phyloP scores from a whole-genome alignment of 2,329 filamentous ascomycete genomes.

The Allantophomopsis cytisporea region DNA sequence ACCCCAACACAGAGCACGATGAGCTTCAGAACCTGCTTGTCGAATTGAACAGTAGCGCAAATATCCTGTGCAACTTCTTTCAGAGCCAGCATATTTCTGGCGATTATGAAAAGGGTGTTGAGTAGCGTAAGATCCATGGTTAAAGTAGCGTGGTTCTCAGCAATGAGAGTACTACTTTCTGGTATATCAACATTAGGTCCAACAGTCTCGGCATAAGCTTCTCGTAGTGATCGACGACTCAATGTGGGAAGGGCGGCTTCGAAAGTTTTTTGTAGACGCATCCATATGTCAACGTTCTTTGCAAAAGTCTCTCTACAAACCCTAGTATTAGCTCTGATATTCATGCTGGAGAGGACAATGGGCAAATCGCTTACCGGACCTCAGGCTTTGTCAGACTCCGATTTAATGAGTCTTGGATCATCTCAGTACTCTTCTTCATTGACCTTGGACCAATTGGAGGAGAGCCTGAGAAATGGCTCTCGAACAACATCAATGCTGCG shows the following conservation, averaged over 20 bases:
- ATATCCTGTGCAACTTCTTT: slow-evolving; percentile 52
- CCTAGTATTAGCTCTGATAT: neutral
- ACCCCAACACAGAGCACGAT: slow-evolving; percentile 54
- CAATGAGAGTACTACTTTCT: slow-evolving; percentile 47
- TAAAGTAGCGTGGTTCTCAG: slow-evolving; percentile 45
- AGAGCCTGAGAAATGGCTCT: slow-evolving; percentile 43
- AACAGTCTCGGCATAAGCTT: slow-evolving; percentile 36
- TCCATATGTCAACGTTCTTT: slow-evolving; percentile 51
- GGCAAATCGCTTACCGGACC: slow-evolving; percentile 31
- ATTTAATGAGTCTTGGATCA: slow-evolving; percentile 46
- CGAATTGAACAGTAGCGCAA: slow-evolving; percentile 48
- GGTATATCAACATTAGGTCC: slow-evolving; percentile 43
- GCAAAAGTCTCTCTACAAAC: slow-evolving; percentile 39
- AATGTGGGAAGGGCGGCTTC: slow-evolving; percentile 45
- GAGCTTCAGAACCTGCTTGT: slow-evolving; percentile 52
- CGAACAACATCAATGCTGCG: slow-evolving; percentile 44
- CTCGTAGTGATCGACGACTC: slow-evolving; percentile 43
- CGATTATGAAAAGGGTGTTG: slow-evolving; percentile 55
- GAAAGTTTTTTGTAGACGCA: slow-evolving; percentile 49
- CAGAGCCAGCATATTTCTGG: slow-evolving; percentile 49
- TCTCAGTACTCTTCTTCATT: slow-evolving; percentile 36
- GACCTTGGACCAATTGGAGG: slow-evolving; percentile 44
- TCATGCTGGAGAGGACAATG: neutral
- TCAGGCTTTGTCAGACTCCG: slow-evolving; percentile 46
- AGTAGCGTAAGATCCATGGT: slow-evolving; percentile 49